phyloP scores from a whole-genome alignment of 345 rosid genomes.

The Arabidopsis suecica region DNA sequence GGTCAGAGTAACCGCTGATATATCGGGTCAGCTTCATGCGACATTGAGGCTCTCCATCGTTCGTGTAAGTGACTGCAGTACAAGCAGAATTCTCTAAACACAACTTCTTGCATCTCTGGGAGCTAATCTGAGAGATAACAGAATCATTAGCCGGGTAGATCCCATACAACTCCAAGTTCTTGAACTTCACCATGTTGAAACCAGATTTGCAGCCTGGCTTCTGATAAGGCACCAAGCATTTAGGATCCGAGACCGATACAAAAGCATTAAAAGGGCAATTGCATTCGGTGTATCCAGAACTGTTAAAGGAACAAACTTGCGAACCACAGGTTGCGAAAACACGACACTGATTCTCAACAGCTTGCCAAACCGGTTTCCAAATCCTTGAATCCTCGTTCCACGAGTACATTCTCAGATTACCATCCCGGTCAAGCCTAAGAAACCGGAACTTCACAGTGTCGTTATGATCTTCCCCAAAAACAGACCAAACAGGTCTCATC shows the following conservation, averaged over 20 bases:
- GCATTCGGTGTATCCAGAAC: constrained; percentile 58
- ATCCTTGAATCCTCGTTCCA: constrained; percentile 54
- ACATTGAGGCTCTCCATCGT: constrained; percentile 63
- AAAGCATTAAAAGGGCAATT: constrained; percentile 54
- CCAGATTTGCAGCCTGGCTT: constrained; percentile 52
- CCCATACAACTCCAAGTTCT: constrained; percentile 64
- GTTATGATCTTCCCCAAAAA: constrained; percentile 71
- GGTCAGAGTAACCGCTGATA: constrained; percentile 69
- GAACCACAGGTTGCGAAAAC: constrained; percentile 83
- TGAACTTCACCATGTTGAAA: constrained; percentile 51
- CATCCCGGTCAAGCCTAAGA: constrained; percentile 75
- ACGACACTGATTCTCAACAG: constrained; percentile 81
- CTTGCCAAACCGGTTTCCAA: constrained; percentile 91
- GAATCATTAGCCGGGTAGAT: constrained; percentile 70
- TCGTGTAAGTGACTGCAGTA: constrained; percentile 66
- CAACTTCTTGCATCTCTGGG: constrained; percentile 56
- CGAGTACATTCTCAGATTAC: constrained; percentile 82
- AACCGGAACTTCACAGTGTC: constrained; percentile 67
- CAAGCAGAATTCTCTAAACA: constrained; percentile 60
- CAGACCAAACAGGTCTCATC: constrained; percentile 58
- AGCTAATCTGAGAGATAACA: constrained; percentile 45
- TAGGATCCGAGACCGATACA: constrained; percentile 40
- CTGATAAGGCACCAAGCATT: constrained; percentile 59
- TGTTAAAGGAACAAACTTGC: constrained; percentile 60
- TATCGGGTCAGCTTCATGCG: constrained; percentile 54